Evolutionary conservation across 2,329 filamentous ascomycete species (phyloP), one percentile per base, ranked within the genome.

Genomic region (Blastomyces parvus): DNA sequence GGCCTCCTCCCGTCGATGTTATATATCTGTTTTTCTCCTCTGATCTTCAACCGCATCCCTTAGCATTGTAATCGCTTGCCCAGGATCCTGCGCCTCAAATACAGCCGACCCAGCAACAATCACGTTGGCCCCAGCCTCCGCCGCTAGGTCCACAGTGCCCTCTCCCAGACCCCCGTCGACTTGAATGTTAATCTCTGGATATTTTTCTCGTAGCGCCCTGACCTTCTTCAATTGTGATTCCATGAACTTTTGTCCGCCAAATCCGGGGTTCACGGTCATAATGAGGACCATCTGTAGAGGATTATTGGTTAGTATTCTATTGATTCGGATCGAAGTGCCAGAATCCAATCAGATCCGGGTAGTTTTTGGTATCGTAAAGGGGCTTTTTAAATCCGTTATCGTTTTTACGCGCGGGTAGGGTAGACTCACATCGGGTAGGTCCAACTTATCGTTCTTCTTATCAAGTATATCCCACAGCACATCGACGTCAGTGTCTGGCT

Each of bases 181-280:
- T 78, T 99, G 94, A 71, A 99, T 99, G 79, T 97, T 94, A 66
- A 99, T 80, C 6, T 96, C 84, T 2, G 94, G 93, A 74, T 97
- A 99, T 71, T 85, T 86, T 73, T 87, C 80, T 65, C 94, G 86
- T 69, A 99, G 82, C 48, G 88, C 91, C 68, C 88, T 79, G 30
- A 99, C 94, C 80, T 99, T 99, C 73, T 93, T 91, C 69, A 99
- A 85, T 79, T 96, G 91, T 7, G 90, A 90, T 14, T 91, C 87
- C 91, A 97, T 97, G 82, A 99, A 99, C 74, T 96, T 97, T 75
- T 99, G 94, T 7, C 94, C 94, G 66, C 94, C 94, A 73, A 99
- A 99, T 56, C 94, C 94, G 55, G 94, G 94, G 78, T 99, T 86
- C 53, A 99, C 94, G 0, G 94, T 99, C 94, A 99, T 99, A 65